A percentile compares a stretch with the other conserved stretches of the same genome.
phyloP scores from a whole-genome alignment of 1,284 basidiomycete genomes.

The Farysia itapuensis region DNA sequence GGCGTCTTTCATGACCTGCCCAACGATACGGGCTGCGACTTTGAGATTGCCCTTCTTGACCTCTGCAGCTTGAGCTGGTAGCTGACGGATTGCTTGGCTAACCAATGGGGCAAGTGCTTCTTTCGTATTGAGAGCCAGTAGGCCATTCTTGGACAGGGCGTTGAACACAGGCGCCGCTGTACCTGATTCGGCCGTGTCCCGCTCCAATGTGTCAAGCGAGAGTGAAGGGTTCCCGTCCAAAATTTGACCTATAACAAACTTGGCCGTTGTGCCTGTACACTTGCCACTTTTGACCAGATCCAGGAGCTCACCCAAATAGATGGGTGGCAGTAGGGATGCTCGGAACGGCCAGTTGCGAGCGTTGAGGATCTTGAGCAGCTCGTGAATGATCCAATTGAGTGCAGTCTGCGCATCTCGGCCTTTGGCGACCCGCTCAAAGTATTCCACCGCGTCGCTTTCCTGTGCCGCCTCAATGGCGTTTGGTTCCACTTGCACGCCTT shows the following conservation, averaged over 20 bases:
- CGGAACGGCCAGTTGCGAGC: slow-evolving; percentile 35
- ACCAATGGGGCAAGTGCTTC: slow-evolving; percentile 63
- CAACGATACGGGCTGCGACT: slow-evolving; percentile 84
- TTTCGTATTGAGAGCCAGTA: slow-evolving; percentile 22
- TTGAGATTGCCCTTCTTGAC: slow-evolving; percentile 74
- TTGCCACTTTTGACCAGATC: slow-evolving; percentile 71
- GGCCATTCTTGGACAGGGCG: slow-evolving; percentile 11
- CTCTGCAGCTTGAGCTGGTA: slow-evolving; percentile 73
- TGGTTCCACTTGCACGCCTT: not conserved
- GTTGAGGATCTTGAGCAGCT: slow-evolving; percentile 47
- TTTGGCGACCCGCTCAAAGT: slow-evolving; percentile 43
- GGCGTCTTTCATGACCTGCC: slow-evolving; percentile 82
- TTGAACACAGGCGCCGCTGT: slow-evolving; percentile 17
- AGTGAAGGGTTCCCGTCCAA: slow-evolving; percentile 9
- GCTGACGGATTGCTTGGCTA: slow-evolving; percentile 67
- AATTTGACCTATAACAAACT: slow-evolving; percentile 46
- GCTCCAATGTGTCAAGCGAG: slow-evolving; percentile 4
- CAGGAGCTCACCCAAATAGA: slow-evolving; percentile 75
- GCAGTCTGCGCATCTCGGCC: slow-evolving; percentile 62
- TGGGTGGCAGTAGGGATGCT: slow-evolving; percentile 51
- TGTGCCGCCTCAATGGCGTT: not conserved
- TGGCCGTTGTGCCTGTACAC: slow-evolving; percentile 66
- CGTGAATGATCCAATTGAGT: slow-evolving; percentile 72
- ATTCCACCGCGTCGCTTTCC: slow-evolving; percentile 42
- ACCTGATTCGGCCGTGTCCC: slow-evolving; percentile 1